Percentiles rank a stretch among this genome's conserved stretches.
Conservation (phyloP, 2,329 filamentous ascomycete species). For the Chrysosphaeria jannelii region DNA sequence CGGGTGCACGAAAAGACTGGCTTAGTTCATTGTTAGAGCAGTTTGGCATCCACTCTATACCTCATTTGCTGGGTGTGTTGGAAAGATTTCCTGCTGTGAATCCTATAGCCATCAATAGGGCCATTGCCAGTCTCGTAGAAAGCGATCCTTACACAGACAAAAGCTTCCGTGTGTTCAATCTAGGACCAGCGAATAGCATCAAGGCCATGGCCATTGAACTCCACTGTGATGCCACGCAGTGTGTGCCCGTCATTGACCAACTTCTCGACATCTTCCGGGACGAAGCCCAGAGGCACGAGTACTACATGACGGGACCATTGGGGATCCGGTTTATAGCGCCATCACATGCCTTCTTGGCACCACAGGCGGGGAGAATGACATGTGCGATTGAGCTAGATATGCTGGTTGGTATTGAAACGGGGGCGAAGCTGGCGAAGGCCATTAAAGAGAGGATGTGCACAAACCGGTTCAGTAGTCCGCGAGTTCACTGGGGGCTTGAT, state of each 20-base stretch:
- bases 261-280: constrained; percentile 5
- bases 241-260: constrained; percentile 5
- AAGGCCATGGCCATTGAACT: constrained; percentile 5
- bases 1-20: constrained; percentile 5
- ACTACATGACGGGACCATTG: constrained; percentile 6
- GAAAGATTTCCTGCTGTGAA: constrained; percentile 4
- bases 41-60: constrained; percentile 4
- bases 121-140: constrained; percentile 5
- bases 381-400: constrained; percentile 6
- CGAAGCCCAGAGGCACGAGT: constrained; percentile 4
- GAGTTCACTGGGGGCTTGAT: constrained; percentile 7
- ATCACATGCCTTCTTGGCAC: constrained; percentile 6
- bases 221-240: constrained; percentile 5
- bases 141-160: constrained; percentile 6
- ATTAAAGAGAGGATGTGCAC: constrained; percentile 6
- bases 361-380: constrained; percentile 5
- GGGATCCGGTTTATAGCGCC: constrained; percentile 5
- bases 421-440: constrained; percentile 3
- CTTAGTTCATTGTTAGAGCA: constrained; percentile 5
- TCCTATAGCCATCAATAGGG: constrained; percentile 5
- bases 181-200: constrained; percentile 6
- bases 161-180: constrained; percentile 6
- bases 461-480: constrained; percentile 2
- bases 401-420: constrained; percentile 5
- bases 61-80: constrained; percentile 4